A percentile compares a stretch with the other conserved stretches of the same genome.
These are phyloP conservation scores for Alternaria solani DNA, from an alignment of 2,329 filamentous ascomycete genomes.

Conservation along the genomic window DNA sequence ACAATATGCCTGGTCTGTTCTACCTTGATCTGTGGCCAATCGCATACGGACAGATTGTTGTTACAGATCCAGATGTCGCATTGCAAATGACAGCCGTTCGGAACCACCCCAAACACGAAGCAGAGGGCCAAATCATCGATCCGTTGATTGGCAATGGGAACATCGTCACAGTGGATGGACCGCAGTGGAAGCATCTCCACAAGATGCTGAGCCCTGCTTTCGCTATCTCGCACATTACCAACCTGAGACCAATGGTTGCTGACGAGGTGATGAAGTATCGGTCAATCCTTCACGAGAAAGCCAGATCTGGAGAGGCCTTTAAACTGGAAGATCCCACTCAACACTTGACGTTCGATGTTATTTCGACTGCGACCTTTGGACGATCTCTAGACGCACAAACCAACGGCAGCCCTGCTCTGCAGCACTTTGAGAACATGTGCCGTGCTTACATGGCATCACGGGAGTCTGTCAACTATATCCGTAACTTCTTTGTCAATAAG, in stretches of 20 bases:
- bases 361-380: slow-evolving; percentile 36
- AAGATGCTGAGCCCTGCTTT: slow-evolving; percentile 51
- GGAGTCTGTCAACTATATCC: slow-evolving; percentile 33
- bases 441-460: slow-evolving; percentile 18
- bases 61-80: slow-evolving; percentile 51
- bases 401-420: slow-evolving; percentile 28
- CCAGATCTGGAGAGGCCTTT: slow-evolving; percentile 33
- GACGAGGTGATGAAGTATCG: slow-evolving; percentile 43
- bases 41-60: slow-evolving; percentile 38
- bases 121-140: slow-evolving; percentile 25
- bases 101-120: slow-evolving; percentile 44
- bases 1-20: slow-evolving; percentile 49
- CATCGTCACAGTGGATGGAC: slow-evolving; percentile 43
- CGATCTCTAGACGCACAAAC: slow-evolving; percentile 35
- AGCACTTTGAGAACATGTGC: slow-evolving; percentile 31
- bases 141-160: slow-evolving; percentile 40
- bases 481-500: slow-evolving; percentile 18
- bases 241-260: slow-evolving; percentile 33
- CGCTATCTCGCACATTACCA: slow-evolving; percentile 37
- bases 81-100: slow-evolving; percentile 49
- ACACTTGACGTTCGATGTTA: slow-evolving; percentile 40
- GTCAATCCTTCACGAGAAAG: slow-evolving; percentile 29
- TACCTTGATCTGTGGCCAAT: slow-evolving; percentile 59
- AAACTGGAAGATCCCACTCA: slow-evolving; percentile 32
- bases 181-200: slow-evolving; percentile 47